These are phyloP conservation scores for Annulohypoxylon bovei DNA, from an alignment of 495 filamentous ascomycete species.

Conservation along the genomic window DNA sequence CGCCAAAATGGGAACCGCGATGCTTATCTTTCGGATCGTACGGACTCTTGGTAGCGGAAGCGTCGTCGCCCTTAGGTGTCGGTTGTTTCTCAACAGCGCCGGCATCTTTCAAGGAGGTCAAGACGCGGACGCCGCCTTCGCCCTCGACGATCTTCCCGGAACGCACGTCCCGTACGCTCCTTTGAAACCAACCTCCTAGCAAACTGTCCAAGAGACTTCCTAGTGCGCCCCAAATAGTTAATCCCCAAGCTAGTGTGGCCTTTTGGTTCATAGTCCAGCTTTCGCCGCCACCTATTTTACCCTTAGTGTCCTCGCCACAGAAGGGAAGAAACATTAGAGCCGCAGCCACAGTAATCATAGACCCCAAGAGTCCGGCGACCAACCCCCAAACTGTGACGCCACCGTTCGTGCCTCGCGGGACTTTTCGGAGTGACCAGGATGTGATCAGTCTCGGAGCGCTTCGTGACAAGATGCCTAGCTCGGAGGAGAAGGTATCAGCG, in stretches of 20 bases:
- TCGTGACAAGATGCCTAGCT: constrained; percentile 89
- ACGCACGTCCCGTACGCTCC: constrained; percentile 83
- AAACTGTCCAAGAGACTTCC: constrained; percentile 88
- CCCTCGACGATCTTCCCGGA: constrained; percentile 92
- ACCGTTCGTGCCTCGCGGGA: constrained; percentile 92
- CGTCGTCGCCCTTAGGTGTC: constrained; percentile 31
- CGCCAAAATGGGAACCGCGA: constrained; percentile 59
- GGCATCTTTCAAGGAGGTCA: constrained; percentile 51
- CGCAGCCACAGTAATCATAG: constrained; percentile 73
- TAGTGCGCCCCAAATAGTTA: constrained; percentile 75
- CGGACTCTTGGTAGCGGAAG: constrained; percentile 40
- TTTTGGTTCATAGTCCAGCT: constrained; percentile 61
- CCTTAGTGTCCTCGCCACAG: constrained; percentile 58
- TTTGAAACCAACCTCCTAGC: constrained; percentile 85
- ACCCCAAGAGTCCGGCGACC: constrained; percentile 76
- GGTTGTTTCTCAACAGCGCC: constrained; percentile 49
- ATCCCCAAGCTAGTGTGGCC: constrained; percentile 63
- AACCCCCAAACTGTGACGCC: constrained; percentile 82
- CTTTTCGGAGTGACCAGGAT: constrained; percentile 74
- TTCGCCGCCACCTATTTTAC: constrained; percentile 47
- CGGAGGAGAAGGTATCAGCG: constrained; percentile 94
- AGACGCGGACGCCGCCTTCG: constrained; percentile 80
- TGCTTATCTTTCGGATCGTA: constrained; percentile 57
- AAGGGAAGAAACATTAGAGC: constrained; percentile 75
- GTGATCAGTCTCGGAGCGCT: constrained; percentile 85